These are phyloP conservation scores for Albophoma yamanashiensis DNA, from an alignment of 2,329 filamentous ascomycete species.

Conservation along the genomic window DNA sequence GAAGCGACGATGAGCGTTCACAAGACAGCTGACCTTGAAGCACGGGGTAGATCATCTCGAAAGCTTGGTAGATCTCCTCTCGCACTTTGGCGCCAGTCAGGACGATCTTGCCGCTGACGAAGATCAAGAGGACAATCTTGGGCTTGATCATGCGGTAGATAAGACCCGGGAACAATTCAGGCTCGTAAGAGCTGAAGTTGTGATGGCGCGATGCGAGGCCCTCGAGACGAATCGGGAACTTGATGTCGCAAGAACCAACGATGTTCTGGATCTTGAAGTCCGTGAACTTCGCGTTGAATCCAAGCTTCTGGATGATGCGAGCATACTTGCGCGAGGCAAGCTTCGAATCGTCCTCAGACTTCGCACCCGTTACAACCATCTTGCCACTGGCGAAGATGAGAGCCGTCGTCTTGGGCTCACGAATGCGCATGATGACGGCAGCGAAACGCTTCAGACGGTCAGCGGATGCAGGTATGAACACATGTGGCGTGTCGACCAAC, in stretches of 20 bases:
- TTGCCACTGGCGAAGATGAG: slow-evolving; percentile 97
- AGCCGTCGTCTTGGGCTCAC: slow-evolving; percentile 96
- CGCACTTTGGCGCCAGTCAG: slow-evolving; percentile 95
- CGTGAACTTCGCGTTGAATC: slow-evolving; percentile 98
- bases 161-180: slow-evolving; percentile 94
- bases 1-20: not conserved
- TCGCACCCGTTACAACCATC: slow-evolving; percentile 98
- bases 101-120: slow-evolving; percentile 97
- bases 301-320: slow-evolving; percentile 98
- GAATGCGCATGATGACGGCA: slow-evolving; percentile 98
- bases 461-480: slow-evolving; percentile 1
- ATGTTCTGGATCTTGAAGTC: slow-evolving; percentile 99
- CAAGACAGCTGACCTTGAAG: slow-evolving; percentile 56
- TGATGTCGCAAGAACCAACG: slow-evolving; percentile 97
- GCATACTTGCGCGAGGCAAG: slow-evolving; percentile 95
- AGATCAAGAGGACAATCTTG: slow-evolving; percentile 96
- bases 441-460: slow-evolving; percentile 68
- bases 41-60: slow-evolving; percentile 96
- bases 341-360: slow-evolving; percentile 96
- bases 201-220: slow-evolving; percentile 94
- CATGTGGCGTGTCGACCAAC: slow-evolving; percentile 39
- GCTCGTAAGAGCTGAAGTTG: slow-evolving; percentile 98
- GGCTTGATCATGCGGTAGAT: slow-evolving; percentile 99
- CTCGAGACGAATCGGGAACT: slow-evolving; percentile 96
- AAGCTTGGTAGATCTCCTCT: slow-evolving; percentile 95